Base-by-base conservation (phyloP, 2,329 filamentous ascomycete genomes). In the Septoria linicola region DNA sequence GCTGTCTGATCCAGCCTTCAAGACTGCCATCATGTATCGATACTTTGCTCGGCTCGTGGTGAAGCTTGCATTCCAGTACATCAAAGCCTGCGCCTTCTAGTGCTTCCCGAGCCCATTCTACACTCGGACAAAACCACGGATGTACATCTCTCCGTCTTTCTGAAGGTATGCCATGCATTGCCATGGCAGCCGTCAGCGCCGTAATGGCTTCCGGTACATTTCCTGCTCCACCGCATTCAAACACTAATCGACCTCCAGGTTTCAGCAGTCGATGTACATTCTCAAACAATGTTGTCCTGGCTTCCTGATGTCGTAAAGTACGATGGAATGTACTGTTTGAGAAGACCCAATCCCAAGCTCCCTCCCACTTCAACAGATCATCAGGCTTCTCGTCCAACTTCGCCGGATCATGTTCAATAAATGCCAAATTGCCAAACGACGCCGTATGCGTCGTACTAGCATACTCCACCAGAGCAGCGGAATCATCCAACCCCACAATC, bases 91-190 rank as follows among this genome's bases (percentile, higher is more conserved):
- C 61, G 4, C 63, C 53, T 44, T 68, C 62, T 23, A 78, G 58
- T 2, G 66, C 63, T 10, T 54, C 46, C 31, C 61, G 59, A 65
- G 81, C 76, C 83, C 82, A 85, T 0, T 58, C 65, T 61, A 83
- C 81, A 56, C 84, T 82, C 0, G 84, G 88, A 36, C 30, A 42
- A 68, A 86, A 88, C 85, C 85, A 89, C 3, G 85, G 85, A 53
- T 79, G 78, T 20, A 48, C 73, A 13, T 73, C 75, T 17, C 71
- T 31, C 4, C 50, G 45, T 11, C 30, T 31, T 13, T 70, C 62
- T 1, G 83, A 58, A 0, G 79, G 72, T 1, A 82, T 63, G 0
- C 44, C 50, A 35, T 39, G 44, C 3, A 48, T 23, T n/a, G 44
- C 44, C 1, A 85, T 70, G 1, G 77, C 77, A 14, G 73, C 71